Base-by-base conservation (phyloP, 306 rosid genomes). In the Lathyrus oleraceus region DNA sequence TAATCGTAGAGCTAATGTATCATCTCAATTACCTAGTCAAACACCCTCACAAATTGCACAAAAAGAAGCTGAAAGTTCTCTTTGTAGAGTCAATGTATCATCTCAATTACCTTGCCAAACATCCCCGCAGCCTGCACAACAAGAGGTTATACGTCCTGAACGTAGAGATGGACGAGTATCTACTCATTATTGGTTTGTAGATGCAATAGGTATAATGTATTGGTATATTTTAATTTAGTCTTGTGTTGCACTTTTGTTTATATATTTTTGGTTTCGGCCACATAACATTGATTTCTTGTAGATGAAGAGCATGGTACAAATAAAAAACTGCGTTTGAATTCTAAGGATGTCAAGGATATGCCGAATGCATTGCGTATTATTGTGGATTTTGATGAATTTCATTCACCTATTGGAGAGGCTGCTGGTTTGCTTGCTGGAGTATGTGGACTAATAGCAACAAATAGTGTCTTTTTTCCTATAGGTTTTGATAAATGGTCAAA, bases 381-480 rank as follows among this genome's bases (percentile, higher is more conserved):
- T 8, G 65, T 60, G 15, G n/a, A 35, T 0, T 60, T 15, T 60
- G 65, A 60, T 60, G 45, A 30, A 8, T 1, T 2, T 32, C 13
- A 8, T 32, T 15, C 13, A 32, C 14, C 65, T 54, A 10, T 54
- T 54, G 61, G 61, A 54, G 61, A 27, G 39, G 19, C 39, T 5
- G 19, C 63, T 57, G 63, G 63, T 27, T 57, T 57, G 63, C 63
- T 57, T 25, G 40, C 63, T 25, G 63, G 63, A 57, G 63, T 57
- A 12, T 57, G 63, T 57, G 63, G 39, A 13, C 1, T 5, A 27
- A 2, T 27, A 23, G 40, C 63, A 25, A 57, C 63, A 13, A 27
- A 57, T 19, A 54, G 8, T 57, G 19, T 12, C 3, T 57, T 25
- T 57, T 57, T 25, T 11, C 63, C 61, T 21, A 54, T 57, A 5